Evolutionary conservation across 192 early-diverging fungal genomes (phyloP).

Genomic region (Thamnidium elegans): DNA sequence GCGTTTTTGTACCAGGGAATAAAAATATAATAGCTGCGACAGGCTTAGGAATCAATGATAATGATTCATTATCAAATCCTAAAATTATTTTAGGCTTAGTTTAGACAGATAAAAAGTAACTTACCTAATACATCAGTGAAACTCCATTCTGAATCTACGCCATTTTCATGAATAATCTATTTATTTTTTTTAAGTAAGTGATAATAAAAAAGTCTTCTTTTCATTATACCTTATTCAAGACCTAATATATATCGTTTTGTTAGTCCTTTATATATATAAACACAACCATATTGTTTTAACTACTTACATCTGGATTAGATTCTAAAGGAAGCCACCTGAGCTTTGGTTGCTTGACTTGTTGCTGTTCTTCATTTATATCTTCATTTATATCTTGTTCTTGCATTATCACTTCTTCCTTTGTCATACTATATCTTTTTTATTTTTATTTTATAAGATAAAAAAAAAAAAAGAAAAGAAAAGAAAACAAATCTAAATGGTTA

Average conservation of each 20-base stretch:
- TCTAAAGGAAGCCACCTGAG: constrained; percentile 83
- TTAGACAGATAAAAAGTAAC: too few species aligned
- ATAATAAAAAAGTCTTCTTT: neutral
- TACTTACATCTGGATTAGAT: constrained; percentile 76
- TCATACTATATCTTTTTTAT: too few species aligned
- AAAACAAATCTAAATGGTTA: too few species aligned
- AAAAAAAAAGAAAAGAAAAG: too few species aligned
- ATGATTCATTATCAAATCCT: constrained; percentile 71
- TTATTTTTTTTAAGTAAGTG: neutral
- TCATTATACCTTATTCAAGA: constrained; percentile 58
- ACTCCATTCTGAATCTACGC: constrained; percentile 56
- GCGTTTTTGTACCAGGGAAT: constrained; percentile 74
- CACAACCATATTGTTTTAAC: neutral
- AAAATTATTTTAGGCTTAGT: too few species aligned
- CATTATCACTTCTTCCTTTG: too few species aligned
- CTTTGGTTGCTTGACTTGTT: too few species aligned
- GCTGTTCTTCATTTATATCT: too few species aligned
- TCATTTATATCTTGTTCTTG: too few species aligned
- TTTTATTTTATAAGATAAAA: too few species aligned
- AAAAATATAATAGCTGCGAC: constrained; percentile 79
- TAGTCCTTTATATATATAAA: neutral
- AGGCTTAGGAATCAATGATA: constrained; percentile 78
- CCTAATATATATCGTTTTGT: constrained; percentile 36
- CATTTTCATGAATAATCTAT: constrained; percentile 68
- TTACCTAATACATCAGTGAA: constrained; percentile 81